A percentile compares a stretch with the other conserved stretches of the same genome.
phyloP scores from a whole-genome alignment of 805 yeast genomes.

The Wickerhamiella shivajii region DNA sequence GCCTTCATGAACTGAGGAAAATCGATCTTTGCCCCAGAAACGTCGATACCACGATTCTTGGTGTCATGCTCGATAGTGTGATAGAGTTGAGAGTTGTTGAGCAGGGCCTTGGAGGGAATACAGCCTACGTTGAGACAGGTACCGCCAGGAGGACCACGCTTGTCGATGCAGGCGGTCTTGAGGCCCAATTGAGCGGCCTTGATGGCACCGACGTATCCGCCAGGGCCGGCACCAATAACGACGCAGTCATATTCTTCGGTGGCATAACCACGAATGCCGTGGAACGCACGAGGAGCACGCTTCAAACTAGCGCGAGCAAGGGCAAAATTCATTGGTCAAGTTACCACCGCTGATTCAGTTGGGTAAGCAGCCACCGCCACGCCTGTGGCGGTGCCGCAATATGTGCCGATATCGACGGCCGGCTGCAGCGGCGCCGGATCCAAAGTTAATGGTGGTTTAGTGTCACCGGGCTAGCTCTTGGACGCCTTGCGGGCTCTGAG shows the following conservation, averaged over 20 bases:
- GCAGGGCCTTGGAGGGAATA: slow-evolving; percentile 91
- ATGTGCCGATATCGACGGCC: no score
- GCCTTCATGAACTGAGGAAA: slow-evolving; percentile 73
- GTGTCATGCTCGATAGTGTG: slow-evolving; percentile 83
- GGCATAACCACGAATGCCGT: slow-evolving; percentile 6
- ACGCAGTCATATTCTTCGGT: slow-evolving; percentile 68
- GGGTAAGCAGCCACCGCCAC: no score
- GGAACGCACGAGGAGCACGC: no score
- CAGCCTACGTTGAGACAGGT: slow-evolving; percentile 98
- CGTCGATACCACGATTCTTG: slow-evolving; percentile 77
- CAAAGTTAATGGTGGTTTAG: no score
- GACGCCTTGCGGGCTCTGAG: no score
- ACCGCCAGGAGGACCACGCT: slow-evolving; percentile 94
- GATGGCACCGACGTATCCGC: slow-evolving; percentile 98
- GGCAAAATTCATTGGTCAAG: no score
- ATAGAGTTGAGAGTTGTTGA: slow-evolving; percentile 87
- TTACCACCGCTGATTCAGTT: no score
- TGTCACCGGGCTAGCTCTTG: no score
- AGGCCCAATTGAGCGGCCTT: slow-evolving; percentile 94
- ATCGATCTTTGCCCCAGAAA: slow-evolving; percentile 57
- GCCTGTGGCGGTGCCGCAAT: no score
- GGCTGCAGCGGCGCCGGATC: no score
- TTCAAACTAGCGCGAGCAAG: no score
- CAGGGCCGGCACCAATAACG: slow-evolving; percentile 98
- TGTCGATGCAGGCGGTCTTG: slow-evolving; percentile 92